Evolutionary conservation across 768 basidiomycete genomes (phyloP), one percentile per base, ranked within the genome.

Genomic region (Kwoniella mangroviensis): DNA sequence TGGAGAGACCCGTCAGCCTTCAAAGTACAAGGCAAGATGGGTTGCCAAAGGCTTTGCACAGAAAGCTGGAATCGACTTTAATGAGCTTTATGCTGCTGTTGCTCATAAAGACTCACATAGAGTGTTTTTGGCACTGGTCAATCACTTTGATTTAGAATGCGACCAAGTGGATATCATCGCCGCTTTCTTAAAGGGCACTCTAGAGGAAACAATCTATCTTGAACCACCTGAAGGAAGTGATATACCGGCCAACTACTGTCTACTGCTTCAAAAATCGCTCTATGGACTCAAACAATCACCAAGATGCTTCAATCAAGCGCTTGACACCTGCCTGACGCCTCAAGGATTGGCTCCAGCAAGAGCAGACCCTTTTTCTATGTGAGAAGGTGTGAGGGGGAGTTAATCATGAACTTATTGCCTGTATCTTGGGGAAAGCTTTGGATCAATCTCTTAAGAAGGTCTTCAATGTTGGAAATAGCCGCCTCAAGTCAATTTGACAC

Each of bases 1-100:
- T 40, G 82, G 81, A 11, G 72, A 75, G 34, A 75, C 81, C 0
- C 66, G 75, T 0, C 62, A 80, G 59, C 66, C 70, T 34, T 21
- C 64, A 43, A 56, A 40, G 22, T 75, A 68, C 64, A 75, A 71
- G 45, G 72, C 75, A 56, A 43, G 72, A 64, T 64, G 64, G 59
- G 67, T 71, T 12, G 72, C 75, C 15, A 64, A 65, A 62, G 69
- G 69, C 7, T 73, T 19, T 45, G 51, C 65, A 17, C 73, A 75
- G 53, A 43, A 65, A 21, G 58, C 42, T 53, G 70, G 70, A 19
- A 21, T 68, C 6, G 67, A 73, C 56, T 73, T 34, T 65, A 54
- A 61, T 41, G 70, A 74, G 56, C 34, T 63, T n/a, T 71, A 52
- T 54, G 69, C 73, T 15, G 65, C 73, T 42, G 73, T 74, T 45